Evolutionary conservation across 768 basidiomycete species (phyloP).

Genomic region (Panellus pusillus): DNA sequence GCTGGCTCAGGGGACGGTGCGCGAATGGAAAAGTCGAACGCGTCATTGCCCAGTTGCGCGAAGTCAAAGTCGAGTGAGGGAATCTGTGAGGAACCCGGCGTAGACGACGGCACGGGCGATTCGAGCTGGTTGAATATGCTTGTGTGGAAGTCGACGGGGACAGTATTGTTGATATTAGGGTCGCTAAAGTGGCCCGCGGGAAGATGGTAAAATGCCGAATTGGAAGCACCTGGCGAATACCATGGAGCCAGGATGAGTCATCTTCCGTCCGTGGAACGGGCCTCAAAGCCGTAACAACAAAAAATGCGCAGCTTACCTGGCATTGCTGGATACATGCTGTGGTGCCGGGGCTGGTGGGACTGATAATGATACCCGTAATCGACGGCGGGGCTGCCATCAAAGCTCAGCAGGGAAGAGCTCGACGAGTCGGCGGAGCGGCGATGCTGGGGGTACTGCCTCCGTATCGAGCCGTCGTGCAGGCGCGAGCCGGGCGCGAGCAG

Average conservation of each 20-base stretch:
- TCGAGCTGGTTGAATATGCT: conserved; percentile 11
- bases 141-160: conserved; percentile 24
- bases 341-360: conserved; percentile 25
- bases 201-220: conserved; percentile 38
- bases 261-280: conserved; percentile 12
- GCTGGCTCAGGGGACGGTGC: conserved; percentile 26
- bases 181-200: conserved; percentile 35
- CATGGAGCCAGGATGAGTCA: conserved; percentile 22
- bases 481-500: conserved; percentile 35
- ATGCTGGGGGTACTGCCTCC: conserved; percentile 29
- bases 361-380: conserved; percentile 20
- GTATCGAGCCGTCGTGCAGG: conserved; percentile 14
- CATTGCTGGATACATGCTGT: conserved; percentile 40
- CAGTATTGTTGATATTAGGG: conserved; percentile 26
- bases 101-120: conserved; percentile 21
- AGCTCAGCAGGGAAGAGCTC: conserved; percentile 14
- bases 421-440: conserved; percentile 34
- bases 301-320: conserved; percentile 36
- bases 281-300: neutral
- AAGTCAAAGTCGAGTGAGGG: conserved; percentile 31
- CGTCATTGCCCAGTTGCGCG: conserved; percentile 32
- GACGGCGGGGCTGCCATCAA: conserved; percentile 20
- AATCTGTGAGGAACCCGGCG: conserved; percentile 25
- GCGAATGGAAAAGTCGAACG: conserved; percentile 35
- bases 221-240: conserved; percentile 34